Percentiles rank a stretch among this genome's conserved stretches.
These are phyloP conservation scores for Psilocybe subaeruginosa DNA, from an alignment of 768 basidiomycete genomes.

Conservation along the genomic window DNA sequence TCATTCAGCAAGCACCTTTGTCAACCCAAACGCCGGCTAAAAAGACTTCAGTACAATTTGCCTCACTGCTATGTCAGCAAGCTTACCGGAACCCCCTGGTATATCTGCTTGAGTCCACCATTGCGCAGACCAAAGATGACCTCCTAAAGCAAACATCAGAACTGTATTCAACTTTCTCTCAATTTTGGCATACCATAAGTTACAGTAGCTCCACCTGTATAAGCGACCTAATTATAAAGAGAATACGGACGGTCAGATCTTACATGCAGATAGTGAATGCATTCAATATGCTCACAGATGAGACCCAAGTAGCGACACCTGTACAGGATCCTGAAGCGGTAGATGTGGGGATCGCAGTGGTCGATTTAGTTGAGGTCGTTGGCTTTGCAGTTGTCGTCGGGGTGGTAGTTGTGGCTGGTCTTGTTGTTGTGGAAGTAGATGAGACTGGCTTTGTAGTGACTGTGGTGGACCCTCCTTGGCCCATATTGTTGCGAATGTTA, in stretches of 20 bases:
- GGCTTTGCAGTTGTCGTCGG: conserved; percentile 25
- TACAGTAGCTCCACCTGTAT: conserved; percentile 46
- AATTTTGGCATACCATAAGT: conserved; percentile 41
- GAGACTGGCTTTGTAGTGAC: conserved; percentile 18
- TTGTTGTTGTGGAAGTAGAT: conserved; percentile 8
- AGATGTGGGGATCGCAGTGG: conserved; percentile 20
- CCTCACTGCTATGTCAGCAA: neutral
- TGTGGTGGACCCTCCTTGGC: conserved; percentile 23
- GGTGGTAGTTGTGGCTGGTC: conserved; percentile 18
- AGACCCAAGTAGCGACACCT: conserved; percentile 51
- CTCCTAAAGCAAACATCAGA: conserved; percentile 30
- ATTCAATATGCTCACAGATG: conserved; percentile 31
- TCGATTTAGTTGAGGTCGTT: conserved; percentile 24
- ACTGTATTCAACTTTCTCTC: neutral
- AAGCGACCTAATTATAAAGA: conserved; percentile 37
- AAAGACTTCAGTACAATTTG: conserved; percentile 6
- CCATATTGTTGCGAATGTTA: conserved; percentile 71
- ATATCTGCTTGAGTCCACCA: conserved; percentile 68
- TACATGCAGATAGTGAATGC: neutral
- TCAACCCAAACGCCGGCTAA: conserved; percentile 60
- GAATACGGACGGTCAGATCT: neutral
- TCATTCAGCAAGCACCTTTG: conserved; percentile 44
- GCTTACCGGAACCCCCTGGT: conserved; percentile 52
- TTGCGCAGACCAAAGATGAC: conserved; percentile 60
- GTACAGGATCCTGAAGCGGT: conserved; percentile 39